Evolutionary conservation across 2,329 filamentous ascomycete genomes (phyloP).

Genomic region (Diaporthe sp.): DNA sequence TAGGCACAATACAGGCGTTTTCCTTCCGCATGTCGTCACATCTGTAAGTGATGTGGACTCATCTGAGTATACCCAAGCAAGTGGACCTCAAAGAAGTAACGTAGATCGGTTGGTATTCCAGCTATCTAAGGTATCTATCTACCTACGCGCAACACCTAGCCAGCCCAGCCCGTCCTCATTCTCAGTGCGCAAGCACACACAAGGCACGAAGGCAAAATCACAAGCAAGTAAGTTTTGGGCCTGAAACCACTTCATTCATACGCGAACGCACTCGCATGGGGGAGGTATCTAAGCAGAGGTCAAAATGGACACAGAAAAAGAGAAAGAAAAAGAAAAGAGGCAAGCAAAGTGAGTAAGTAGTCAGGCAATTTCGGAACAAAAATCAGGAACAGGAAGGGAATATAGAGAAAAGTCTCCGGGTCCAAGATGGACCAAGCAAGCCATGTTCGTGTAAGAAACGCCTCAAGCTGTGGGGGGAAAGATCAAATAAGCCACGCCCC

Average conservation of each 20-base stretch:
- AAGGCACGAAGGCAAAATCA: neutral
- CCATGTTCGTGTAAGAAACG: conserved; percentile 13
- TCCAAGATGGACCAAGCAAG: conserved; percentile 16
- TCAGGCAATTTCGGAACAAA: neutral
- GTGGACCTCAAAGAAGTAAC: rapidly evolving
- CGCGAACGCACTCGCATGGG: conserved; percentile 33
- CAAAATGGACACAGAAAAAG: neutral
- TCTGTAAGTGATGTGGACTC: neutral
- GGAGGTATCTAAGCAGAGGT: conserved; percentile 35
- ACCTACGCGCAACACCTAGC: neutral
- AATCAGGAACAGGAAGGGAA: neutral
- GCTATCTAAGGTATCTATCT: conserved; percentile 27
- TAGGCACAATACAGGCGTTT: conserved; percentile 16
- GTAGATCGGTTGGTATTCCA: neutral
- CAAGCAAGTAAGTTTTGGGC: neutral
- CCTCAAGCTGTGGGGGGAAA: neutral
- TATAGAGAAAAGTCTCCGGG: neutral
- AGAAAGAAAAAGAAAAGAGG: too few relatives aligned
- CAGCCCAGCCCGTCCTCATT: neutral
- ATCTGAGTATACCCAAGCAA: neutral
- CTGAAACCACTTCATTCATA: conserved; percentile 13
- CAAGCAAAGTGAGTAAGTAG: neutral
- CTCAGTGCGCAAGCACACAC: neutral
- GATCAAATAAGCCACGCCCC: neutral
- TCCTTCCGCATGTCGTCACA: neutral